Evolutionary conservation across 805 yeast genomes (phyloP).

Genomic region (Yarrowia deformans): DNA sequence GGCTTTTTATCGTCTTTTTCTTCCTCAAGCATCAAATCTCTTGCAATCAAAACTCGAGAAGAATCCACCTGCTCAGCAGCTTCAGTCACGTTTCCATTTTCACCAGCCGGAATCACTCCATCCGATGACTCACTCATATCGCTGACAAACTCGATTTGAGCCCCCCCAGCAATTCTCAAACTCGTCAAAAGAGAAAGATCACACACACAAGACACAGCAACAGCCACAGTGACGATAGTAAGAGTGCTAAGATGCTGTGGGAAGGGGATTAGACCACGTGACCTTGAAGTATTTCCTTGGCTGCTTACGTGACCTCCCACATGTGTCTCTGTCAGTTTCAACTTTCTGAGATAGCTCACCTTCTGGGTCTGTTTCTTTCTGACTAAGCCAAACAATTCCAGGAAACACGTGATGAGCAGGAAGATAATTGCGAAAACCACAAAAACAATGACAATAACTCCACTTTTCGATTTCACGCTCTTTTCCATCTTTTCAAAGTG

Average conservation of each 20-base stretch:
- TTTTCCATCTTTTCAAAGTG: conserved; percentile 1
- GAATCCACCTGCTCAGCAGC: neutral
- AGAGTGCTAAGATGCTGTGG: conserved; percentile 6
- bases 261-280: neutral
- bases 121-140: neutral
- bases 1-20: neutral
- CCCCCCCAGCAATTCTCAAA: conserved; percentile 17
- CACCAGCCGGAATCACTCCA: neutral
- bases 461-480: neutral
- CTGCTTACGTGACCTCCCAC: neutral
- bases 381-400: conserved; percentile 1
- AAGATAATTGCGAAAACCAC: conserved; percentile 4
- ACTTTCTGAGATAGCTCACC: conserved; percentile 5
- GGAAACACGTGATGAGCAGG: neutral
- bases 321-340: neutral
- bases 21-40: neutral
- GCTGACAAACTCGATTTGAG: conserved; percentile 16
- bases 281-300: neutral
- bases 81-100: neutral
- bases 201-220: conserved; percentile 9
- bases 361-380: neutral
- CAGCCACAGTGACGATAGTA: conserved; percentile 26
- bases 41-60: neutral
- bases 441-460: neutral
- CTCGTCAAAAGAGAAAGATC: neutral